Percentiles rank a stretch among this genome's conserved stretches.
Conservation (phyloP, 2,329 filamentous ascomycete genomes). For the Torrubiellomyces zombiae region DNA sequence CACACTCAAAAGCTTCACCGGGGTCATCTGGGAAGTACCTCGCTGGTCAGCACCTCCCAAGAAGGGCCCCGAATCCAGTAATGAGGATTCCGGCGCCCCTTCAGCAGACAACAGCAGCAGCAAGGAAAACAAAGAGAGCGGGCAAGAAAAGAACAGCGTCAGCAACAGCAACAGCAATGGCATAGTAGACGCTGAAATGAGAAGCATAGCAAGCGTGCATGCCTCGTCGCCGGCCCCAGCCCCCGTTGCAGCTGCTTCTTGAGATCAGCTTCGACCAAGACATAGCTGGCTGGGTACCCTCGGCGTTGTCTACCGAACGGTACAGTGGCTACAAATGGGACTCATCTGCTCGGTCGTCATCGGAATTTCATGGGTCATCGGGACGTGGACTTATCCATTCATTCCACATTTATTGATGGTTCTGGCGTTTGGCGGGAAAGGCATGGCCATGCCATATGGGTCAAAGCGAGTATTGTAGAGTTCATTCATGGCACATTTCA, state of each 20-base stretch:
- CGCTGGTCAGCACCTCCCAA: conserved; percentile 68
- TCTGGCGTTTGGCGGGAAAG: no score
- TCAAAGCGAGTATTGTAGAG: no score
- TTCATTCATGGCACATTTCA: no score
- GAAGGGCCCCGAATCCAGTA: conserved; percentile 26
- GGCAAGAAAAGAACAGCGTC: conserved; percentile 30
- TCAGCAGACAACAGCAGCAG: conserved; percentile 35
- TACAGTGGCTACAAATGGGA: no score
- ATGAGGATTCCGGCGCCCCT: conserved; percentile 27
- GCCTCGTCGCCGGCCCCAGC: conserved; percentile 34
- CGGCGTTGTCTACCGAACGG: not conserved
- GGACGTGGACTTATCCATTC: no score
- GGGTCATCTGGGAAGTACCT: conserved; percentile 62
- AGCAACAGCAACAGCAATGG: conserved; percentile 24
- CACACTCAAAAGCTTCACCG: conserved; percentile 81
- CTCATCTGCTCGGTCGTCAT: no score
- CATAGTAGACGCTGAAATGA: conserved; percentile 39
- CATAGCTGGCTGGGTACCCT: not conserved
- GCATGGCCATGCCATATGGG: no score
- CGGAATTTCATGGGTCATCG: no score
- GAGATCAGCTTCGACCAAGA: conserved; percentile 3
- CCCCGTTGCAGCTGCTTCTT: conserved; percentile 29
- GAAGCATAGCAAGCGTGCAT: conserved; percentile 31
- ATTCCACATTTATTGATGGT: no score
- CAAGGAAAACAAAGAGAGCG: conserved; percentile 50